Conservation (phyloP, 1,284 basidiomycete genomes). For the Sanguinoderma infundibulare region DNA sequence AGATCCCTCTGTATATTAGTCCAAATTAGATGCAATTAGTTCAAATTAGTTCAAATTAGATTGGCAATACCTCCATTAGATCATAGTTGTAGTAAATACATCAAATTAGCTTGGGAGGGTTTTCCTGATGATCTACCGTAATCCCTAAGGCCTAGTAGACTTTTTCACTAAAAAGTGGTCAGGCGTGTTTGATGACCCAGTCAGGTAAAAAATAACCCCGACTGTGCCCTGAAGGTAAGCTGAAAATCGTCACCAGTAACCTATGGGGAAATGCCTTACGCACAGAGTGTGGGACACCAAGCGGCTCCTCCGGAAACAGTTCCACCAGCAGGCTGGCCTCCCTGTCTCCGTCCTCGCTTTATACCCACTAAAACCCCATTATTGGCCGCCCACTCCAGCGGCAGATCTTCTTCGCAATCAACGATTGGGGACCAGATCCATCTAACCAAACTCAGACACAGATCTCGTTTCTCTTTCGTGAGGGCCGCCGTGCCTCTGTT, state of each 20-base stretch:
- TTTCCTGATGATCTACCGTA: no score
- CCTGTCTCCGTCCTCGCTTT: constrained; percentile 6
- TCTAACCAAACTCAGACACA: neutral
- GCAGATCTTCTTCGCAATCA: neutral
- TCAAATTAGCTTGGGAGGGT: no score
- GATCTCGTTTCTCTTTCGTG: neutral
- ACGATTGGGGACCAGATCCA: constrained; percentile 13
- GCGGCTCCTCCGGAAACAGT: neutral
- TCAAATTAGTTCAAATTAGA: no score
- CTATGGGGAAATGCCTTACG: constrained; percentile 22
- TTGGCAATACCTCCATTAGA: no score
- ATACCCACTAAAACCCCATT: constrained; percentile 33
- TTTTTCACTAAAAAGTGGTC: neutral
- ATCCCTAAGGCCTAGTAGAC: no score
- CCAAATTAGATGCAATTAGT: no score
- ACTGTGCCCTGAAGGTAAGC: no score
- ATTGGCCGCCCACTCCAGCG: constrained; percentile 6
- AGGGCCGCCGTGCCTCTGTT: constrained; percentile 4
- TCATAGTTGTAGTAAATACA: no score
- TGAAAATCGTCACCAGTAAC: neutral
- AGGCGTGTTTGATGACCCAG: neutral
- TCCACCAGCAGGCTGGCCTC: neutral
- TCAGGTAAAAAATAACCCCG: neutral
- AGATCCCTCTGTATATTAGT: no score
- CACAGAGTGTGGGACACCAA: constrained; percentile 21